phyloP scores from a whole-genome alignment of 169 alveolate genomes.

The Eimeria acervulina region DNA sequence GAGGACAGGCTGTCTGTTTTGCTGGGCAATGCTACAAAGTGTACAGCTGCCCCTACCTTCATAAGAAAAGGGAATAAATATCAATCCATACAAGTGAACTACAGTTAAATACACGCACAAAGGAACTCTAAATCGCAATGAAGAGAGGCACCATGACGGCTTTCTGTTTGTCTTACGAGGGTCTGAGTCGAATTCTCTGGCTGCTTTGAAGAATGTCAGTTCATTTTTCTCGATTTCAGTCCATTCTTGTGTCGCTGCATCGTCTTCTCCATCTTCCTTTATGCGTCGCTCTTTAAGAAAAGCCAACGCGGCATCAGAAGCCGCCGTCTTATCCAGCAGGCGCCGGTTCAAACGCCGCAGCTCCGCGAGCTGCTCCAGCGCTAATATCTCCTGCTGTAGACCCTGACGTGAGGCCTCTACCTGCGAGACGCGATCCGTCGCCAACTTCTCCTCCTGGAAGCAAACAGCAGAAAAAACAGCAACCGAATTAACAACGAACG shows the following conservation, averaged over 20 bases:
- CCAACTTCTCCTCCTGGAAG: conserved; percentile 77
- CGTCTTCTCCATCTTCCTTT: background rate
- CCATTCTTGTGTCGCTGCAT: background rate
- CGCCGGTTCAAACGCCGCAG: conserved; percentile 82
- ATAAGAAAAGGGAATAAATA: background rate
- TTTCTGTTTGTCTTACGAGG: conserved; percentile 7
- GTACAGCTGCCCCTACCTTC: no score
- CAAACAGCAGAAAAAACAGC: background rate
- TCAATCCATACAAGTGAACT: background rate
- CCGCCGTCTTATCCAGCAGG: conserved; percentile 80
- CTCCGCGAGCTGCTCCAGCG: conserved; percentile 84
- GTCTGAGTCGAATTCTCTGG: conserved; percentile 63
- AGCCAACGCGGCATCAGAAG: conserved; percentile 79
- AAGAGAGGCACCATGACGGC: background rate
- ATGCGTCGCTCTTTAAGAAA: conserved; percentile 84
- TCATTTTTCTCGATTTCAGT: conserved; percentile 30
- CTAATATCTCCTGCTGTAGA: conserved; percentile 80
- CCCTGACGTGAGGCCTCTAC: conserved; percentile 83
- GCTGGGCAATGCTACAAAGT: no score
- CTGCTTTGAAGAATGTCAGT: conserved; percentile 36
- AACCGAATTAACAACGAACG: background rate
- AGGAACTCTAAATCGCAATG: background rate
- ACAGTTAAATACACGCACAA: background rate
- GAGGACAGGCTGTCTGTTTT: background rate
- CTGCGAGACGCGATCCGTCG: conserved; percentile 83